Evolutionary conservation across 768 basidiomycete genomes (phyloP).

Genomic region (Macrolepiota albuminosa): DNA sequence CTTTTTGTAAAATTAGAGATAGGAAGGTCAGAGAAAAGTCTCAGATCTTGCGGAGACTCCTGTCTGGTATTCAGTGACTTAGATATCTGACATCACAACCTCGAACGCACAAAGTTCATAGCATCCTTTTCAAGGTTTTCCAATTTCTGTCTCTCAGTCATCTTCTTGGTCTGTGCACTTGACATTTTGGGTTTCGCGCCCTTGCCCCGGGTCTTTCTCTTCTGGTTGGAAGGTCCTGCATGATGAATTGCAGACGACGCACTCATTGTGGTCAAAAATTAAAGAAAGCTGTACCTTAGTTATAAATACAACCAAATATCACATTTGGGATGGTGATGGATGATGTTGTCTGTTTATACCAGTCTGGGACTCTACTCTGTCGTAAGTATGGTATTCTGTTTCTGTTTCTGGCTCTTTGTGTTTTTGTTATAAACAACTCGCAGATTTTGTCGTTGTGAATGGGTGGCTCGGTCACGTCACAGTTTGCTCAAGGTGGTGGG

Average conservation of each 20-base stretch:
- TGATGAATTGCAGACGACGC: neutral
- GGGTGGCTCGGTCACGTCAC: too few species aligned
- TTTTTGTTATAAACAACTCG: too few species aligned
- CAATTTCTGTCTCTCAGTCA: slow-evolving; percentile 43
- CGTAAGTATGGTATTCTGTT: too few species aligned
- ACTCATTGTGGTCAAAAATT: neutral
- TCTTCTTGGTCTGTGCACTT: slow-evolving; percentile 34
- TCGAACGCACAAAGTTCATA: slow-evolving; percentile 39
- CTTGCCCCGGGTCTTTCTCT: slow-evolving; percentile 6
- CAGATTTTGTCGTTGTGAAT: too few species aligned
- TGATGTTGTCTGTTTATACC: too few species aligned
- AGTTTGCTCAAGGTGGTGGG: too few species aligned
- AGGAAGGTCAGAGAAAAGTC: slow-evolving; percentile 68
- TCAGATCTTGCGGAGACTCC: slow-evolving; percentile 48
- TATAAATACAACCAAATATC: neutral
- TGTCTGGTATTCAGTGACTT: slow-evolving; percentile 22
- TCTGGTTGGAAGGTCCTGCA: slow-evolving; percentile 14
- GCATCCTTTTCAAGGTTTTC: slow-evolving; percentile 46
- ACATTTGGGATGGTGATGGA: neutral
- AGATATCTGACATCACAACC: neutral
- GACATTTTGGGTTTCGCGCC: slow-evolving; percentile 2
- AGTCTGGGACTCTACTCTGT: too few species aligned
- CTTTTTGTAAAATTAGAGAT: slow-evolving; percentile 73
- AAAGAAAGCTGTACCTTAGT: neutral
- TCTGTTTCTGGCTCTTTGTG: too few species aligned